A percentile compares a stretch with the other conserved stretches of the same genome.
Conservation (phyloP, 2,329 filamentous ascomycete species). For the Trichoderma sp. region DNA sequence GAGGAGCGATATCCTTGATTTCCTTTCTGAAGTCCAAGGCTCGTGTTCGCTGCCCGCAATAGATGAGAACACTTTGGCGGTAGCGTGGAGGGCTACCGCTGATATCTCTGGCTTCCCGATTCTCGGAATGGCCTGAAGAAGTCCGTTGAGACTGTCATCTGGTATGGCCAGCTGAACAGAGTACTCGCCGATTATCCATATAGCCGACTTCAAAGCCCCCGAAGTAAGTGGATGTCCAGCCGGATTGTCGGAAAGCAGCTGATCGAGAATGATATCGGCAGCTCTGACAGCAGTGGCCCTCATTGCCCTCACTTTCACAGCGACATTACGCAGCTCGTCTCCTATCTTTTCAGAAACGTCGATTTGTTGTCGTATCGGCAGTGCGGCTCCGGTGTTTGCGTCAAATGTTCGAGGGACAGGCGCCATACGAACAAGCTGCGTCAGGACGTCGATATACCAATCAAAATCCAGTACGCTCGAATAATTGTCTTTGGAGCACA, state of each 20-base stretch:
- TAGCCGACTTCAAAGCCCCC: constrained; percentile 73
- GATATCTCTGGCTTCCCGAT: constrained; percentile 67
- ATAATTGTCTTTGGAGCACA: constrained; percentile 91
- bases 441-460: constrained; percentile 92
- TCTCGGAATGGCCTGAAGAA: constrained; percentile 69
- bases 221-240: constrained; percentile 60
- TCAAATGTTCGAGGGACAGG: constrained; percentile 52
- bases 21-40: constrained; percentile 73
- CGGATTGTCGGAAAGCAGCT: constrained; percentile 56
- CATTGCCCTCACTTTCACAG: constrained; percentile 87
- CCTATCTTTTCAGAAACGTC: constrained; percentile 75
- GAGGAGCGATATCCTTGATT: constrained; percentile 74
- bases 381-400: constrained; percentile 41
- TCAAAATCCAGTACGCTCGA: constrained; percentile 87
- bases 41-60: constrained; percentile 68
- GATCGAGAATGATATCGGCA: constrained; percentile 74
- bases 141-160: constrained; percentile 70
- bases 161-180: constrained; percentile 71
- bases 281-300: constrained; percentile 79
- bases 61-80: constrained; percentile 80
- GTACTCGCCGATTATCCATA: constrained; percentile 91
- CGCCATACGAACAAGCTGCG: constrained; percentile 78
- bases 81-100: constrained; percentile 79
- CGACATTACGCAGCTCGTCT: constrained; percentile 83
- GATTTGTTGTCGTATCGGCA: constrained; percentile 35